Base-by-base conservation (phyloP, 2,329 filamentous ascomycete species). In the Alternaria sp. region DNA sequence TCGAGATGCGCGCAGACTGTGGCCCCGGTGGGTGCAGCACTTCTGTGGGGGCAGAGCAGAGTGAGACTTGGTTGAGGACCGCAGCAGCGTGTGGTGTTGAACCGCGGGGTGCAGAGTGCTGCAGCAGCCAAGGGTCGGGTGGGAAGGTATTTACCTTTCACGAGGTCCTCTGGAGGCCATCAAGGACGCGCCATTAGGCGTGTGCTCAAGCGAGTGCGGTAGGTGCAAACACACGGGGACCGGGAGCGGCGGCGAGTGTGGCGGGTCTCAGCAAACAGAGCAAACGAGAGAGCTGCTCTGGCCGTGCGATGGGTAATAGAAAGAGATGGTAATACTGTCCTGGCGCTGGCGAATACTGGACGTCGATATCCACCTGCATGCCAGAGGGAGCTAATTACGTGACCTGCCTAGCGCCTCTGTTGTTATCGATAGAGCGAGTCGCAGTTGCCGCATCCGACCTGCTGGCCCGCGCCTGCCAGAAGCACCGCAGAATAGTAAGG, bases 101-200 rank as follows among this genome's bases (percentile, higher is more conserved):
- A 43, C 30, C 21, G 44, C 17, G 26, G 50, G 32, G 57, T 40
- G 15, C 51, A 58, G 15, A 23, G 45, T 55, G 51, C 62, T 65
- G 67, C 60, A 57, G 64, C 57, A 54, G 65, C 56, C 62, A 62
- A 58, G 36, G 59, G 63, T 66, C 64, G 67, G 67, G 69, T 61
- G 66, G 67, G 66, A 60, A 61, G 60, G 59, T 62, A 58, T 62
- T 62, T 62, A 62, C 59, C 70, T 72, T 72, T 73, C 61, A 73
- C 69, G 68, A 72, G 61, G 60, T 67, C 67, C 68, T 67, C 59
- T 62, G 54, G 72, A 71, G 66, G 72, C 71, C 73, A 76, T 71
- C 69, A 73, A 69, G 72, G 71, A 65, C 63, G 63, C 73, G 78
- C 78, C 77, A 79, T 80, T 78, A 76, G 75, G 77, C 75, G 73